Conservation (phyloP, 768 basidiomycete genomes). For the Tricholoma terreum region DNA sequence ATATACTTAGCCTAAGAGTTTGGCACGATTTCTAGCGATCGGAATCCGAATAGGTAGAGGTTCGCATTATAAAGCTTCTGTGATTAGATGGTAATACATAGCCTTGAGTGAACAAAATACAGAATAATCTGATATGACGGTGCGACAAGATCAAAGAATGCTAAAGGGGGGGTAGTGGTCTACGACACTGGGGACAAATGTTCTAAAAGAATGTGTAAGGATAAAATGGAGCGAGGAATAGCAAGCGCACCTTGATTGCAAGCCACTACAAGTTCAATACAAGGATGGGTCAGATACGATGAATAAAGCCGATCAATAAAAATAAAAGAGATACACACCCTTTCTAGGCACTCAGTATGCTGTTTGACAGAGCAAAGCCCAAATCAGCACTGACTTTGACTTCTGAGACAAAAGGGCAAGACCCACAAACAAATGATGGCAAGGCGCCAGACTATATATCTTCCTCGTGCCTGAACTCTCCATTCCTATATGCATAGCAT, state of each 20-base stretch:
- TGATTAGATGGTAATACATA: no score
- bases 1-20: no score
- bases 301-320: not conserved
- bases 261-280: constrained; percentile 51
- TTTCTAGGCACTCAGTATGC: constrained; percentile 88
- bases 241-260: constrained; percentile 59
- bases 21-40: no score
- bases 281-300: constrained; percentile 10
- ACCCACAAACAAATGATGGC: constrained; percentile 85
- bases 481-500: constrained; percentile 43
- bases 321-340: constrained; percentile 38
- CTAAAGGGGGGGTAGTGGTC: constrained; percentile 77
- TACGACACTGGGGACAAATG: constrained; percentile 88
- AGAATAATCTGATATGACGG: no score
- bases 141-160: not conserved
- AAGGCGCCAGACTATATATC: constrained; percentile 83
- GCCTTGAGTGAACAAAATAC: no score
- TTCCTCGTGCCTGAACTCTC: constrained; percentile 49
- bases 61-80: no score
- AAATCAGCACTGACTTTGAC: not conserved
- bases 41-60: no score
- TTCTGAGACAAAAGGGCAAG: not conserved
- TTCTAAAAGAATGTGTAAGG: constrained; percentile 44
- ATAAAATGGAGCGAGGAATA: not conserved
- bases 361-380: constrained; percentile 22